A percentile compares a stretch with the other conserved stretches of the same genome.
phyloP scores from a whole-genome alignment of 768 basidiomycete species.

The Xanthoconium purpureum region DNA sequence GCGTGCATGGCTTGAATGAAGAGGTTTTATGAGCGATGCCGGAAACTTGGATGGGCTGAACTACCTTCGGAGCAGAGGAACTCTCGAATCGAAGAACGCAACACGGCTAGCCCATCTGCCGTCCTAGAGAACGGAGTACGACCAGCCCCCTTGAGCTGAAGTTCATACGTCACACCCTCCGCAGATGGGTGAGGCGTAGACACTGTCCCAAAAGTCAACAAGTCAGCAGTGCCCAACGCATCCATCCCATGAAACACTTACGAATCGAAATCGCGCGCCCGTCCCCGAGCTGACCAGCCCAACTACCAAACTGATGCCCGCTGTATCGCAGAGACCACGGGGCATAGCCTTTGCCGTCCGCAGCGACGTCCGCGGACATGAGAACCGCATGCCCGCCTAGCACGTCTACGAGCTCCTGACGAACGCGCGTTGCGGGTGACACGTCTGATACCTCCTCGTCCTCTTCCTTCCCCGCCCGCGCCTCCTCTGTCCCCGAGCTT shows the following conservation, averaged over 20 bases:
- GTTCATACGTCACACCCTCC: slow-evolving; percentile 60
- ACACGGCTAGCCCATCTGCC: slow-evolving; percentile 92
- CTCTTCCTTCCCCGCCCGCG: slow-evolving; percentile 22
- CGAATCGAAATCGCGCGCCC: slow-evolving; percentile 90
- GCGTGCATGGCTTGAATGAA: slow-evolving; percentile 60
- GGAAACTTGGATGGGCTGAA: not conserved
- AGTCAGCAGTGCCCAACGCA: not conserved
- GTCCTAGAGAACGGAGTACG: slow-evolving; percentile 90
- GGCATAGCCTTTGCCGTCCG: slow-evolving; percentile 35
- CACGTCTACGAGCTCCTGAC: slow-evolving; percentile 77
- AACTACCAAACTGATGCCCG: slow-evolving; percentile 85
- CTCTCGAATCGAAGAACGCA: slow-evolving; percentile 93
- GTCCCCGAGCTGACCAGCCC: slow-evolving; percentile 95
- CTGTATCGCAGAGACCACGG: slow-evolving; percentile 90
- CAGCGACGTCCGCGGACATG: slow-evolving; percentile 37
- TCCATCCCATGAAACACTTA: slow-evolving; percentile 28
- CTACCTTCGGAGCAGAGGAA: slow-evolving; percentile 89
- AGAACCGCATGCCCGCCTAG: slow-evolving; percentile 75
- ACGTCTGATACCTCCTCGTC: not conserved
- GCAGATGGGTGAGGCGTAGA: slow-evolving; percentile 71
- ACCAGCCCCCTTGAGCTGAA: slow-evolving; percentile 94
- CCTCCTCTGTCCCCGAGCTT: slow-evolving; percentile 30
- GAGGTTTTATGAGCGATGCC: slow-evolving; percentile 37
- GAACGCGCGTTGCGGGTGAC: slow-evolving; percentile 39
- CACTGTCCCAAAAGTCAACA: slow-evolving; percentile 40